Percentiles rank a stretch among this genome's conserved stretches.
phyloP scores from a whole-genome alignment of 2,329 filamentous ascomycete species.

The Pochonia chlamydosporia region DNA sequence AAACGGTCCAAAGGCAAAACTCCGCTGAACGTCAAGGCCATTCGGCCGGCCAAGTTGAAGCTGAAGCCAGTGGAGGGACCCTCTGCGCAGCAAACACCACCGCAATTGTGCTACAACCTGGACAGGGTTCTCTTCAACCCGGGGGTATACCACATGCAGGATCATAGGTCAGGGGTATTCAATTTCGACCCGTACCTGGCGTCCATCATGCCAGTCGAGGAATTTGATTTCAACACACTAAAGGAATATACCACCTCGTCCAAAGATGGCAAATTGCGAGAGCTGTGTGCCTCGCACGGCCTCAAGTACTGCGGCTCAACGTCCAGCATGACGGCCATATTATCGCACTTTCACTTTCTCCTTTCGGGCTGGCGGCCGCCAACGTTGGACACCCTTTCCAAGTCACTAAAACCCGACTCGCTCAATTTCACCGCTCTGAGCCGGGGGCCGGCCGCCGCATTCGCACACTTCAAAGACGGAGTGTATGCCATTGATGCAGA shows the following conservation, averaged over 20 bases:
- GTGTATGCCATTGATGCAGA: constrained; percentile 94
- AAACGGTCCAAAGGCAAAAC: constrained; percentile 6
- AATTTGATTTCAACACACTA: constrained; percentile 87
- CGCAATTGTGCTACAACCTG: constrained; percentile 65
- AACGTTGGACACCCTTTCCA: constrained; percentile 61
- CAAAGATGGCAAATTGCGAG: constrained; percentile 66
- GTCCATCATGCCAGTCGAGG: constrained; percentile 83
- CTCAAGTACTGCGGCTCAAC: constrained; percentile 92
- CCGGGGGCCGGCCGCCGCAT: constrained; percentile 70
- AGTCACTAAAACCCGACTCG: constrained; percentile 56
- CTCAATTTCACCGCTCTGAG: constrained; percentile 65
- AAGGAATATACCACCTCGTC: constrained; percentile 90
- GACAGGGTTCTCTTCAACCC: constrained; percentile 93
- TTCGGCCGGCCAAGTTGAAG: constrained; percentile 19
- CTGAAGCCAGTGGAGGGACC: constrained; percentile 26
- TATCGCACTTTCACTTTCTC: constrained; percentile 89
- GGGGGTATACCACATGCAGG: constrained; percentile 86
- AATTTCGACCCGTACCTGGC: constrained; percentile 96
- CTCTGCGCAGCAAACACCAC: constrained; percentile 35
- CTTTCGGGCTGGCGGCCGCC: constrained; percentile 77
- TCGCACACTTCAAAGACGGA: constrained; percentile 76
- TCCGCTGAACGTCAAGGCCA: constrained; percentile 20
- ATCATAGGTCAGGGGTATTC: constrained; percentile 79
- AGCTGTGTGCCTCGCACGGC: constrained; percentile 57
- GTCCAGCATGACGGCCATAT: constrained; percentile 86